Evolutionary conservation across 805 yeast genomes (phyloP), one percentile per base, ranked within the genome.

Genomic region (Isabelozyma gotoi): DNA sequence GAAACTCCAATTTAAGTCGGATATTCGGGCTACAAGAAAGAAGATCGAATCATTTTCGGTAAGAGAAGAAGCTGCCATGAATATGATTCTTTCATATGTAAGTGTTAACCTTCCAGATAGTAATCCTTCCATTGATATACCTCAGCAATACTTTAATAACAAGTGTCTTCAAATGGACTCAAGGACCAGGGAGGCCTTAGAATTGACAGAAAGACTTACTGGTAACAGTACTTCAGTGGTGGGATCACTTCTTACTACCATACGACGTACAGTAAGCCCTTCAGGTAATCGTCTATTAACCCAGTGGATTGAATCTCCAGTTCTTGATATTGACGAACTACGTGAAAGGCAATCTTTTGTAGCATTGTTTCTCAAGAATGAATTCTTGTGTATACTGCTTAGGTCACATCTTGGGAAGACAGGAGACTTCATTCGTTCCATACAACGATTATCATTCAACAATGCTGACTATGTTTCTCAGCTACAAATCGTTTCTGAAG

Each of bases 251-350:
- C 68, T 88, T 4, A 77, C 80, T n/a, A 76, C 85, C 0, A 76
- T 94, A 3, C 78, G 80, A 45, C 68, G 85, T 41, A 92, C 98
- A 0, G 80, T 78, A 3, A 89, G 98, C 0, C 74, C 84, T 1
- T 82, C 94, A 0, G 98, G 98, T 0, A 69, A 96, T 0, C 68
- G 98, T 34, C 56, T 86, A n/a, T 65, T 94, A 10, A 77, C 84
- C 6, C 82, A 83, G 41, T 89, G 97, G 97, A 65, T 92, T 4
- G 74, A 87, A 19, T 81, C 88, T 2, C 99, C 99, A 0, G 75
- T 88, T 0, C 74, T 85, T 7, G 77, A 84, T 53, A 53, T 77
- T 0, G 52, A 57, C 0, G 85, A 80, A 47, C 80, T 94, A 11
- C 60, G 60, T 14, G 53, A 59, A 15, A 68, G 99, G 19, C 73